Evolutionary conservation across 192 early-diverging fungal species (phyloP), one percentile per base, ranked within the genome.

Genomic region (Coemansia sp.): DNA sequence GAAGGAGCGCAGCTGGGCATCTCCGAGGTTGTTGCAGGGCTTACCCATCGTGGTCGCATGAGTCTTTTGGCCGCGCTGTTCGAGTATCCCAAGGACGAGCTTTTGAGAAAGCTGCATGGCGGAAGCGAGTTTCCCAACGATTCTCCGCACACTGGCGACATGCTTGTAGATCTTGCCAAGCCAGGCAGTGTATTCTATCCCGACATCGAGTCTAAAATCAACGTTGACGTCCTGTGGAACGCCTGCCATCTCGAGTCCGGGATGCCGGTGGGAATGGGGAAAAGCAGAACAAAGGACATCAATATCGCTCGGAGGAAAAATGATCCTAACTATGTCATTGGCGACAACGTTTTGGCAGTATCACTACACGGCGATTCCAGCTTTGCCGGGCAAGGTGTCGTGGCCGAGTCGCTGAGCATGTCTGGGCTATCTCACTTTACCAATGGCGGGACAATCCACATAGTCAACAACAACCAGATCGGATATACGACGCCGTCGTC

Each of bases 381-480:
- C 23, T 92, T 90, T 67, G 83, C 90, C 3, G 90, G 90, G 3
- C 90, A 91, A 74, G 95, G 95, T 13, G 88, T 96, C 16, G 92
- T 96, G 22, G 94, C 91, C 73, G 95, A 98, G 70, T 89, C 93
- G 23, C 81, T 98, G 30, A 90, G 90, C 23, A 78, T 98, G 46
- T 93, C 95, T 19, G 95, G 95, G 63, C 78, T 98, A 28, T 89
- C 95, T 5, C 95, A 96, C 62, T 98, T 91, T 68, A 90, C 88
- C 4, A 92, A 91, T 11, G 95, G 95, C 61, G 95, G 95, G 16
- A 93, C 91, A 3, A 75, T 98, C 23, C 95, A 98, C 69, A 84
- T 98, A 69, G 91, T 98, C 46, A 90, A 96, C 62, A 98, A 98
- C 75, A 98, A 98, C 71, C 95, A 98, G 78, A 83, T 98, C 49